Evolutionary conservation across 2,329 filamentous ascomycete genomes (phyloP), one percentile per base, ranked within the genome.

Genomic region (Penicillium sp.): DNA sequence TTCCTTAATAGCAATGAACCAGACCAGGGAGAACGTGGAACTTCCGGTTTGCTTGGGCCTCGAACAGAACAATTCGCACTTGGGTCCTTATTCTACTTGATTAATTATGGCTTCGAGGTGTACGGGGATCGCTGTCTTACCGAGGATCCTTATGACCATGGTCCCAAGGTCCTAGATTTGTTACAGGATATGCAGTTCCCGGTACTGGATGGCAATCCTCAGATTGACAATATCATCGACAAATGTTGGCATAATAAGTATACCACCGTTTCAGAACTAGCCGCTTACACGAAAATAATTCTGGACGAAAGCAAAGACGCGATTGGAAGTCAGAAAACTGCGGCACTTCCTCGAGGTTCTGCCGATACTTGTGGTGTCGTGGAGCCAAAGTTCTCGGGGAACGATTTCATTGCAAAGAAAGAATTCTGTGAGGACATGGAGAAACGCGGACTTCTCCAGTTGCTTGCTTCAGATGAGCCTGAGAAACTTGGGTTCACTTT

Each of bases 1-100:
- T 9, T 57, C 25, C 52, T 61, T 1, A 51, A 52, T 22, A 32
- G 15, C 4, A 44, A 47, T 6, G 49, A 57, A 32, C 6, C 25
- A 12, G 42, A 52, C 17, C 36, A 56, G 33, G 52, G 51, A 40
- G 6, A 12, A 31, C 15, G 26, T 40, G 56, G 54, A 33, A 49
- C 39, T 40, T 35, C 41, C 10, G 55, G 55, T 13, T 47, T 50
- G 4, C 32, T 60, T 25, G 48, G 51, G 14, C 49, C 57, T 44
- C 49, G 54, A 30, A 60, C 57, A 29, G 56, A 61, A 37, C 56
- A 59, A 28, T 61, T 62, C 13, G 52, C 58, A 13, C 48, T 61
- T 3, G 54, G 57, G 22, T 61, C 52, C 2, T 38, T 62, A 10
- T 61, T 48, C 41, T 62, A 61, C 29, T 30, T 55, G 3, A 59